These are phyloP conservation scores for Arachis monticola DNA, from an alignment of 331 rosid genomes.

Conservation along the genomic window DNA sequence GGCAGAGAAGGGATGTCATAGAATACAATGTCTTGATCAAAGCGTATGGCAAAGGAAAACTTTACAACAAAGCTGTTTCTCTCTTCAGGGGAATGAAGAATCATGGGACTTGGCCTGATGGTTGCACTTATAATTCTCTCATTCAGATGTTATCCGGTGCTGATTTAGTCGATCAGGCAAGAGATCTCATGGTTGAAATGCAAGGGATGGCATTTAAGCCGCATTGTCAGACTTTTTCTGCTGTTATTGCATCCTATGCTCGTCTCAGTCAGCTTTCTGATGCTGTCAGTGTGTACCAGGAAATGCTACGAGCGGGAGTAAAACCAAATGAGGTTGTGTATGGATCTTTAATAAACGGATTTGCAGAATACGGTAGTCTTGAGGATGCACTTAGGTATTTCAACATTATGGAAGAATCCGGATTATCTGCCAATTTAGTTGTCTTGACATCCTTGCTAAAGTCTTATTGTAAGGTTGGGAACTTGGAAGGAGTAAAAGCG, in stretches of 20 bases:
- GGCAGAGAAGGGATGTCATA: slow-evolving; percentile 58
- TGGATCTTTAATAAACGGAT: slow-evolving; percentile 88
- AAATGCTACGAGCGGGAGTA: slow-evolving; percentile 62
- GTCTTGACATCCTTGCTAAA: slow-evolving; percentile 78
- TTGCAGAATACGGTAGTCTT: slow-evolving; percentile 74
- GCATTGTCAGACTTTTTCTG: slow-evolving; percentile 72
- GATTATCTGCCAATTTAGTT: slow-evolving; percentile 68
- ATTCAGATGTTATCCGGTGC: slow-evolving; percentile 90
- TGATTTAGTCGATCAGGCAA: slow-evolving; percentile 73
- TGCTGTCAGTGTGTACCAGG: slow-evolving; percentile 63
- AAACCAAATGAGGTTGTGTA: slow-evolving; percentile 82
- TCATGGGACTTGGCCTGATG: slow-evolving; percentile 78
- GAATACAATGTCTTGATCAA: slow-evolving; percentile 91
- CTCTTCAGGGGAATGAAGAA: slow-evolving; percentile 81
- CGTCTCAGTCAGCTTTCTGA: slow-evolving; percentile 78
- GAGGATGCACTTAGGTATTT: slow-evolving; percentile 71
- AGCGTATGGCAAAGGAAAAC: slow-evolving; percentile 80
- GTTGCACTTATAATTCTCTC: slow-evolving; percentile 82
- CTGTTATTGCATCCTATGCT: slow-evolving; percentile 73
- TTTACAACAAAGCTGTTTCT: slow-evolving; percentile 68
- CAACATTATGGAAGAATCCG: slow-evolving; percentile 69
- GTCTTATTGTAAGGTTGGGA: slow-evolving; percentile 73
- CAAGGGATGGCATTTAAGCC: slow-evolving; percentile 72
- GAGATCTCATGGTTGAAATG: slow-evolving; percentile 72
- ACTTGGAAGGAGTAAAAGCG: slow-evolving; percentile 65